These are phyloP conservation scores for Vigna nakashimae DNA, from an alignment of 306 rosid species.

Conservation along the genomic window DNA sequence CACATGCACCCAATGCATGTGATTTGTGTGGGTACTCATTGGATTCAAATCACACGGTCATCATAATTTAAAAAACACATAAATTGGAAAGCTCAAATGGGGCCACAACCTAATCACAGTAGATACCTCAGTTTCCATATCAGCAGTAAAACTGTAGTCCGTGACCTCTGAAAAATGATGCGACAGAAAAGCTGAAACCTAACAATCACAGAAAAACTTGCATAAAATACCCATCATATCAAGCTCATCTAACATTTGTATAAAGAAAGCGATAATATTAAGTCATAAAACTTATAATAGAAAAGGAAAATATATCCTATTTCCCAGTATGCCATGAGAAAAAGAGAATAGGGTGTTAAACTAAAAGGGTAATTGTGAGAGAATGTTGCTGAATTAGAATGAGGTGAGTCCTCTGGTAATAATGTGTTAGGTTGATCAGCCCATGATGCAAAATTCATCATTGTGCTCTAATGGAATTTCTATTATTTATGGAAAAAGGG, in stretches of 20 bases:
- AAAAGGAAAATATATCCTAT: background rate
- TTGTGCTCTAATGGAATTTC: constrained; percentile 28
- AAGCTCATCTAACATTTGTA: constrained; percentile 1
- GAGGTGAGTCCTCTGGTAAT: background rate
- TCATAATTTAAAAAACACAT: background rate
- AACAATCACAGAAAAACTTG: constrained; percentile 43
- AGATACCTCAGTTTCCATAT: constrained; percentile 97
- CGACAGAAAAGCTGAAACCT: constrained; percentile 96
- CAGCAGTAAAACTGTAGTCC: constrained; percentile 94
- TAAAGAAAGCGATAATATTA: constrained; percentile 24
- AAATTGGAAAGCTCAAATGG: constrained; percentile 4
- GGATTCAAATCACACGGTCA: background rate
- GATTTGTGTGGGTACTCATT: background rate
- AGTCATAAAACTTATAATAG: constrained; percentile 6
- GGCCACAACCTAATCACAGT: constrained; percentile 18
- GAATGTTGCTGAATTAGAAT: constrained; percentile 7
- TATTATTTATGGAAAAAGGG: constrained; percentile 2
- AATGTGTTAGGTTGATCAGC: constrained; percentile 3
- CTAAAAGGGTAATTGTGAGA: background rate
- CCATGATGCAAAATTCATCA: constrained; percentile 16
- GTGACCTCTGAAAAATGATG: constrained; percentile 95
- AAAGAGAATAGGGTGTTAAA: constrained; percentile 13
- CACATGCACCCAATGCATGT: background rate
- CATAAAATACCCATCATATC: constrained; percentile 26
- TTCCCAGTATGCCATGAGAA: background rate